Evolutionary conservation across 2,329 filamentous ascomycete species (phyloP).

Genomic region (Arthroderma uncinatum): DNA sequence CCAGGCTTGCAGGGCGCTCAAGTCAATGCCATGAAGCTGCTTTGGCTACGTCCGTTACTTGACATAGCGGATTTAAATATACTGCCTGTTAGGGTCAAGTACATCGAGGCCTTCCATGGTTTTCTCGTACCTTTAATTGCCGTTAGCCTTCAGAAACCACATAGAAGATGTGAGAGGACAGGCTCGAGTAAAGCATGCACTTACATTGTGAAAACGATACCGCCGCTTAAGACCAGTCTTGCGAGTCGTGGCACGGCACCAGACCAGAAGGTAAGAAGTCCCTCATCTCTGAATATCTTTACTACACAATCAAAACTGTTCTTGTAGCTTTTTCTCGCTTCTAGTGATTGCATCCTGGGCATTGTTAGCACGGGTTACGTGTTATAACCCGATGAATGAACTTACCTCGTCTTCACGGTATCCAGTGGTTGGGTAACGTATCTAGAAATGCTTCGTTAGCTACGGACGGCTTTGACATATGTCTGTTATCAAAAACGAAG

Average conservation of each 20-base stretch:
- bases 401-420: slow-evolving; percentile 73
- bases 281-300: slow-evolving; percentile 79
- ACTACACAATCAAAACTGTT: slow-evolving; percentile 77
- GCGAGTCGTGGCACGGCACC: slow-evolving; percentile 79
- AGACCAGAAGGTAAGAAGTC: slow-evolving; percentile 83
- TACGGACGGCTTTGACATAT: background rate
- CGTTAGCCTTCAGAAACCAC: background rate
- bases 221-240: slow-evolving; percentile 77
- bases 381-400: background rate
- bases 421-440: slow-evolving; percentile 61
- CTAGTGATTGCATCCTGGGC: slow-evolving; percentile 82
- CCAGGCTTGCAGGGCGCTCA: background rate
- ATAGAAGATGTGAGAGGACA: background rate
- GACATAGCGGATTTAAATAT: slow-evolving; percentile 46
- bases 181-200: slow-evolving; percentile 15
- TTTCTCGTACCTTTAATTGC: slow-evolving; percentile 62
- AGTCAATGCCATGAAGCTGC: too few relatives aligned
- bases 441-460: slow-evolving; percentile 20
- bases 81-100: slow-evolving; percentile 72
- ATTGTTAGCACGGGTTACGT: background rate
- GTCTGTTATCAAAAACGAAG: background rate
- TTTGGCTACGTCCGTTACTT: background rate
- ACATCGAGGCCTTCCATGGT: slow-evolving; percentile 75
- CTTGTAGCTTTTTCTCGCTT: slow-evolving; percentile 68
- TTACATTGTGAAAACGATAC: slow-evolving; percentile 92